A percentile compares a stretch with the other conserved stretches of the same genome.
Conservation (phyloP, 2,329 filamentous ascomycete genomes). For the Neurospora sp. region DNA sequence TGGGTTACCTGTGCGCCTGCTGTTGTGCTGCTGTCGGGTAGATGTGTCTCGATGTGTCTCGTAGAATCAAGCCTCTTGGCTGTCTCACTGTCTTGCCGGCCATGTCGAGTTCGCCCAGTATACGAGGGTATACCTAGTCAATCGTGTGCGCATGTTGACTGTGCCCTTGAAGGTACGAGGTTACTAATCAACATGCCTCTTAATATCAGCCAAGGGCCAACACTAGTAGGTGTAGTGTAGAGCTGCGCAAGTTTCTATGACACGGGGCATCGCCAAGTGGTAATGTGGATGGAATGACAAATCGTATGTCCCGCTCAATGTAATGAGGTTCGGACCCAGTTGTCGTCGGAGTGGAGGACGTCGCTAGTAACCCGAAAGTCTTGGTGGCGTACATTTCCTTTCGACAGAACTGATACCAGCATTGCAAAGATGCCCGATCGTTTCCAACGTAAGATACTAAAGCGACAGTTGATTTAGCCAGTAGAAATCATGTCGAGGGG, state of each 20-base stretch:
- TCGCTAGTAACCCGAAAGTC: background rate
- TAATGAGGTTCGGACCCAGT: background rate
- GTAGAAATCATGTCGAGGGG: background rate
- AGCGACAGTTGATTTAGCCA: background rate
- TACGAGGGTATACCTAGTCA: background rate
- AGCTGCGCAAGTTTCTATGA: background rate
- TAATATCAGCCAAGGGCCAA: background rate
- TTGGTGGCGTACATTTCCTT: background rate
- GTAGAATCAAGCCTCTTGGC: background rate
- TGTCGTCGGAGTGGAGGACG: background rate
- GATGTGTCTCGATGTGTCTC: background rate
- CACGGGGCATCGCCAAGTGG: background rate
- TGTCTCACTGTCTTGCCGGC: background rate
- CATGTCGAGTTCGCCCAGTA: background rate
- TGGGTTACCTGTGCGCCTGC: background rate
- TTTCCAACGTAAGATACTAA: background rate
- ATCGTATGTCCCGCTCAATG: background rate
- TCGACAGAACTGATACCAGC: background rate
- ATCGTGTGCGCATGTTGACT: background rate
- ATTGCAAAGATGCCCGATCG: background rate
- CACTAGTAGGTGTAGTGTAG: background rate
- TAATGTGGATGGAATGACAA: background rate
- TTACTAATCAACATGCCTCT: background rate
- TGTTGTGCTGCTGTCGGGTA: background rate
- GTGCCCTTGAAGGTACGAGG: background rate